Evolutionary conservation across 164 flowering plant species (phyloP), one percentile per base, ranked within the genome.

Genomic region (Liriodendron chinense): DNA sequence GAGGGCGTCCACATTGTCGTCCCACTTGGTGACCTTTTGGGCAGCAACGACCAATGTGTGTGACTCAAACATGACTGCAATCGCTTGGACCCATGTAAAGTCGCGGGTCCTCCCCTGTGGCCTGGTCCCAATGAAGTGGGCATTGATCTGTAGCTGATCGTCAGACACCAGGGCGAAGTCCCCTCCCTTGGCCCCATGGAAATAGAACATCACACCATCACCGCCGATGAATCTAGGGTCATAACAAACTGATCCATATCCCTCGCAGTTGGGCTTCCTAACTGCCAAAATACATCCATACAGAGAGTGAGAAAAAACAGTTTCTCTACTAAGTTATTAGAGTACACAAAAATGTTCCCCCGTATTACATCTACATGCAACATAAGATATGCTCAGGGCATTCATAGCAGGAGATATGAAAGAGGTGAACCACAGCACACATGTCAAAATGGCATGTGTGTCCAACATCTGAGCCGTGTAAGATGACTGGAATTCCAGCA

Each of bases 141-240:
- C 91, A 75, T 87, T 88, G 80, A 86, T 87, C 0, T 87, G 91
- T 23, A 90, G 80, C 61, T 84, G 79, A 22, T 88, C 82, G 43
- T 89, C 94, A 0, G 93, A 89, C 10, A 90, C 88, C 7, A 90
- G 81, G 34, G 94, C 89, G 50, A 90, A 92, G 83, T 92, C 80
- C 0, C 88, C 85, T 7, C 88, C 92, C 74, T 78, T 87, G 21
- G 85, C 81, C 20, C 96, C 96, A 66, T 89, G 92, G 89, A 92
- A 92, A 80, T 90, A 86, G 88, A 90, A 87, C 89, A 90, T 88
- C 20, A 85, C 88, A n/a, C 96, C 92, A 64, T 92, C 92, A 1
- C 92, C 96, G 5, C 96, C 97, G 0, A 89, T 86, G 47, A 92
- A 89, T 1, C 91, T 79, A 0, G 94, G 94, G 68, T 92, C 92